These are phyloP conservation scores for Saccharomyces cerevisiae DNA, from an alignment of 805 yeast genomes.

Conservation along the genomic window DNA sequence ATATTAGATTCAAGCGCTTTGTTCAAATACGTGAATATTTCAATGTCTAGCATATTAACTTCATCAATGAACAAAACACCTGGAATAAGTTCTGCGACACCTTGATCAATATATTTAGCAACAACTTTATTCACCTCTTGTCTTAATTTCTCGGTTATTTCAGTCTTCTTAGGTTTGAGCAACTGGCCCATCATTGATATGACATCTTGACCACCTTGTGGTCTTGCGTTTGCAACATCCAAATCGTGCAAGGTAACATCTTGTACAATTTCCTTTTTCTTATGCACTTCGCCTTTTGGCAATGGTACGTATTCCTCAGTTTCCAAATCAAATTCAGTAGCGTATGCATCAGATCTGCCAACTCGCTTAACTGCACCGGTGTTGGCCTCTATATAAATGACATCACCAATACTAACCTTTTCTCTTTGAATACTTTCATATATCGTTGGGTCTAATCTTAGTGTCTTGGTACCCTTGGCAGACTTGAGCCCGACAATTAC, in stretches of 20 bases:
- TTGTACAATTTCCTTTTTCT: slow-evolving; percentile 95
- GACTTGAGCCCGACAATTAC: slow-evolving; percentile 90
- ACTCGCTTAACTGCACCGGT: slow-evolving; percentile 96
- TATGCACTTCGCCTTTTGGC: slow-evolving; percentile 98
- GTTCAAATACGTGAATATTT: slow-evolving; percentile 90
- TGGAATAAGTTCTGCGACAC: slow-evolving; percentile 94
- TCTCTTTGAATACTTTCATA: slow-evolving; percentile 94
- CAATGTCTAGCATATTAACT: slow-evolving; percentile 96
- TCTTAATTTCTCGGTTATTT: slow-evolving; percentile 91
- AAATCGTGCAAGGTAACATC: slow-evolving; percentile 94
- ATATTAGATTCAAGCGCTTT: slow-evolving; percentile 86
- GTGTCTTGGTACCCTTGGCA: slow-evolving; percentile 82
- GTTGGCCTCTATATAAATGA: slow-evolving; percentile 92
- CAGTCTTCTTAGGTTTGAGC: slow-evolving; percentile 92
- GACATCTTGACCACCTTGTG: slow-evolving; percentile 95
- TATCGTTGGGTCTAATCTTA: slow-evolving; percentile 83
- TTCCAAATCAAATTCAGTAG: slow-evolving; percentile 95
- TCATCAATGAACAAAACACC: slow-evolving; percentile 98
- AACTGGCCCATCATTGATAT: slow-evolving; percentile 95
- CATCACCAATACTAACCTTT: slow-evolving; percentile 90
- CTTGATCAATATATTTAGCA: slow-evolving; percentile 92
- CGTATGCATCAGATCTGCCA: slow-evolving; percentile 97
- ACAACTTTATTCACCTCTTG: slow-evolving; percentile 93
- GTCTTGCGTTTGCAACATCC: slow-evolving; percentile 93
- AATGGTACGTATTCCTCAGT: slow-evolving; percentile 98